phyloP scores from a whole-genome alignment of 2,329 filamentous ascomycete species.

The Colletotrichum falcatum region DNA sequence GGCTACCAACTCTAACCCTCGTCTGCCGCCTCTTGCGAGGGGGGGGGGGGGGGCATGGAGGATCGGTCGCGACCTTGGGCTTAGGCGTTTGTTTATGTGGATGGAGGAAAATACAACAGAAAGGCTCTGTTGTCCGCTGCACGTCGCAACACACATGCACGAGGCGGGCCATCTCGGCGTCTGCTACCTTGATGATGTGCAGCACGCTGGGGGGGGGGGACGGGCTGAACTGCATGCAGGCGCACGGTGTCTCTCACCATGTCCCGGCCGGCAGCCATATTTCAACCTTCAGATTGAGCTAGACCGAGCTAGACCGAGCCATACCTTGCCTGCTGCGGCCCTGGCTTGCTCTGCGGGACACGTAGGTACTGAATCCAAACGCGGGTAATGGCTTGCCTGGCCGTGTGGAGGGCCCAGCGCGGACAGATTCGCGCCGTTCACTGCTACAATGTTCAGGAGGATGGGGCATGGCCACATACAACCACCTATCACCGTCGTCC shows the following conservation, averaged over 20 bases:
- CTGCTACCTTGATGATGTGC: not conserved
- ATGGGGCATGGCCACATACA: constrained; percentile 10
- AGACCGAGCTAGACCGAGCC: constrained; percentile 7
- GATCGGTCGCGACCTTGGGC: not conserved
- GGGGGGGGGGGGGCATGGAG: not conserved
- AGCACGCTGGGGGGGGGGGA: not conserved
- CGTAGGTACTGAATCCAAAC: not conserved
- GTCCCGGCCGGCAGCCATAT: constrained; percentile 22
- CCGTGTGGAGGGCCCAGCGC: not conserved
- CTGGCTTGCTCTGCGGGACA: not conserved
- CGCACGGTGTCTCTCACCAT: constrained; percentile 11
- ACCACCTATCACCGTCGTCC: not conserved
- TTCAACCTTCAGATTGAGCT: constrained; percentile 11
- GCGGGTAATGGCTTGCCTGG: not conserved
- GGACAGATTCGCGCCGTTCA: not conserved
- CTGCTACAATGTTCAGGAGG: constrained; percentile 5
- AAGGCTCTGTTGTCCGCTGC: not conserved
- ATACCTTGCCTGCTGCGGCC: not conserved
- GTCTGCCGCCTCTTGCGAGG: constrained; percentile 2
- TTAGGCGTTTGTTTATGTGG: not conserved
- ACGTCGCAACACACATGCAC: not conserved
- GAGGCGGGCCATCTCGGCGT: too few relatives aligned
- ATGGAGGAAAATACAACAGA: not conserved
- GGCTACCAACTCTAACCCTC: constrained; percentile 2
- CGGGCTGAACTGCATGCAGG: not conserved